Conservation (phyloP, 1,284 basidiomycete species). For the Malassezia equina region DNA sequence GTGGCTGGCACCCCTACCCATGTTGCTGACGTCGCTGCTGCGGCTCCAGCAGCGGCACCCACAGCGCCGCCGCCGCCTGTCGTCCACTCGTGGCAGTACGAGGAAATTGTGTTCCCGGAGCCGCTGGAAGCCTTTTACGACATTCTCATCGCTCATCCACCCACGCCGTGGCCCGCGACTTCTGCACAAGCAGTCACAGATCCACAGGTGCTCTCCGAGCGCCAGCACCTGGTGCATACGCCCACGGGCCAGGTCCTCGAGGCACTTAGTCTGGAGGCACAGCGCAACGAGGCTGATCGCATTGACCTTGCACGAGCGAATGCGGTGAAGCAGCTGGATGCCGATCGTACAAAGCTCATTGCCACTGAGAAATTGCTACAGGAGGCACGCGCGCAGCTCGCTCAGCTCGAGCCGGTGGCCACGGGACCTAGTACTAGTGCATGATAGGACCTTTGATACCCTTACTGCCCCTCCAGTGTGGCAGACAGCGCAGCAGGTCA, state of each 20-base stretch:
- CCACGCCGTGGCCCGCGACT: slow-evolving; percentile 56
- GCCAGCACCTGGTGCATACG: slow-evolving; percentile 39
- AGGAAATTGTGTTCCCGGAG: slow-evolving; percentile 92
- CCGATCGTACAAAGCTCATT: slow-evolving; percentile 40
- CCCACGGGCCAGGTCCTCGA: slow-evolving; percentile 39
- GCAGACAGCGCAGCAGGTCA: background rate
- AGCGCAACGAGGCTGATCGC: slow-evolving; percentile 66
- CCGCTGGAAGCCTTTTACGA: slow-evolving; percentile 80
- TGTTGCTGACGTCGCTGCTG: background rate
- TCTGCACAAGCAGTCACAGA: slow-evolving; percentile 37
- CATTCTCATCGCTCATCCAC: slow-evolving; percentile 68
- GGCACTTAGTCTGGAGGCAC: slow-evolving; percentile 69
- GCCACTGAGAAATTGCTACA: slow-evolving; percentile 41
- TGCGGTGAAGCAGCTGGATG: slow-evolving; percentile 51
- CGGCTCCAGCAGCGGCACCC: background rate
- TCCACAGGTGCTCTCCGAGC: slow-evolving; percentile 16
- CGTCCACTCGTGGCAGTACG: slow-evolving; percentile 91
- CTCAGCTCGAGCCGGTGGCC: slow-evolving; percentile 6
- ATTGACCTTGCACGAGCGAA: slow-evolving; percentile 66
- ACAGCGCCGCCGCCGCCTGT: slow-evolving; percentile 26
- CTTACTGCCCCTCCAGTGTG: background rate
- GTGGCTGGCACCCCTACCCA: background rate
- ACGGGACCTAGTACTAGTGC: background rate
- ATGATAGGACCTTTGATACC: background rate
- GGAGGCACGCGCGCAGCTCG: slow-evolving; percentile 18